Evolutionary conservation across 2,329 filamentous ascomycete species (phyloP), one percentile per base, ranked within the genome.

Genomic region (Trichoderma semiorbis): DNA sequence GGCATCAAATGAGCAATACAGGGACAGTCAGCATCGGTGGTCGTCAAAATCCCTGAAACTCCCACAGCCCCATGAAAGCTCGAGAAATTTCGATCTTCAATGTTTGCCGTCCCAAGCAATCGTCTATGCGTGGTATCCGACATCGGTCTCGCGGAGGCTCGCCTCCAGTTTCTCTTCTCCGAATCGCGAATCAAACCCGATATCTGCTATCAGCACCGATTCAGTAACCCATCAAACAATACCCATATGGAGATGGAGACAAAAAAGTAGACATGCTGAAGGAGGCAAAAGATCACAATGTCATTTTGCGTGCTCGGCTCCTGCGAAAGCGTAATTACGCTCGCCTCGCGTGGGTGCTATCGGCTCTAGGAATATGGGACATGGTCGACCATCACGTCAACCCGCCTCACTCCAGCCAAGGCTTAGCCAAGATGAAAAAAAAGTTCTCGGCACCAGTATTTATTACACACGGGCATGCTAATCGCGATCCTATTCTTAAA

Each of bases 121-220:
- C 7, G 43, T 26, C 50, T 24, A 26, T 18, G n/a, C 18, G 30
- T 32, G 7, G 57, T 43, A 43, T 58, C 50, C 65, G 24, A 47
- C 53, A 65, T 43, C 65, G 34, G 53, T 63, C 36, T n/a, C 28
- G 57, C 57, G 10, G 50, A 16, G 16, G 2, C 50, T 28, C 14
- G 30, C 26, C n/a, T 53, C 43, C n/a, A 65, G 4, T 14, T 12
- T 68, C 12, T 68, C 36, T 24, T 68, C 26, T 34, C 36, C 65
- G 34, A 68, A 60, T 60, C 34, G 34, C 65, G 65, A 50, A 68
- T 7, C 55, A 68, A 34, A 26, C 39, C 65, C 65, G 55, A 68
- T 26, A 68, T 68, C 53, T 16, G 7, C 24, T n/a, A 34, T 58
- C 53, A 30, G 36, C 53, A 36, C 50, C 26, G 47, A 39, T 39